Conservation (phyloP, 495 filamentous ascomycete genomes). For the Aspergillus asperescens region DNA sequence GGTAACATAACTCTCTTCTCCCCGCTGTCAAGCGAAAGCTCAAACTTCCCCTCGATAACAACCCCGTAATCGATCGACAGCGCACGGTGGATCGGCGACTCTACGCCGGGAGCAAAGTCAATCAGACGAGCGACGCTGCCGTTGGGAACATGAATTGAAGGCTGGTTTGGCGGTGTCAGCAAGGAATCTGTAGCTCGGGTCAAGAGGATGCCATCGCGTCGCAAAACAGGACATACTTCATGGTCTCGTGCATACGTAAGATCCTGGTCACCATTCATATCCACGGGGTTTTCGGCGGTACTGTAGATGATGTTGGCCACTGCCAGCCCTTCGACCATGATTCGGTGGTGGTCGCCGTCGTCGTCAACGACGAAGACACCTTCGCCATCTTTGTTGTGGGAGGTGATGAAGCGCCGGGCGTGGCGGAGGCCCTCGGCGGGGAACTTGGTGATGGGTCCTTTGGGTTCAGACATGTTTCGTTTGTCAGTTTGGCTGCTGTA, state of each 20-base stretch:
- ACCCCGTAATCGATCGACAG: background rate
- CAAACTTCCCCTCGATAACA: background rate
- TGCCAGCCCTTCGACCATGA: background rate
- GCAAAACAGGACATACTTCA: too few species aligned
- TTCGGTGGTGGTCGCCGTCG: background rate
- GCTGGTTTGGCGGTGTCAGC: too few species aligned
- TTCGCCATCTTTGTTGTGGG: background rate
- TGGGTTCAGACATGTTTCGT: too few species aligned
- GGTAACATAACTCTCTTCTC: background rate
- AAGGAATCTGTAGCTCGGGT: too few species aligned
- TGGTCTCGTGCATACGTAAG: background rate
- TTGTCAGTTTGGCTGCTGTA: too few species aligned
- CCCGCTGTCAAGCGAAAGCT: background rate
- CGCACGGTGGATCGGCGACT: background rate
- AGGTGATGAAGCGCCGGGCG: background rate
- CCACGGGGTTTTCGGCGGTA: background rate
- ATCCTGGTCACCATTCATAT: background rate
- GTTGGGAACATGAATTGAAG: background rate
- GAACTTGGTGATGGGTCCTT: conserved; percentile 3
- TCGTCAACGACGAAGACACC: background rate
- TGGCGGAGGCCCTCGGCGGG: background rate
- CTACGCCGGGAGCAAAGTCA: background rate
- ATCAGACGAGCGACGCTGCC: background rate
- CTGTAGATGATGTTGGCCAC: conserved; percentile 1
- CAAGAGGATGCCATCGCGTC: too few species aligned